These are phyloP conservation scores for Vitis labrusca DNA, from an alignment of 164 flowering plant species.

Conservation along the genomic window DNA sequence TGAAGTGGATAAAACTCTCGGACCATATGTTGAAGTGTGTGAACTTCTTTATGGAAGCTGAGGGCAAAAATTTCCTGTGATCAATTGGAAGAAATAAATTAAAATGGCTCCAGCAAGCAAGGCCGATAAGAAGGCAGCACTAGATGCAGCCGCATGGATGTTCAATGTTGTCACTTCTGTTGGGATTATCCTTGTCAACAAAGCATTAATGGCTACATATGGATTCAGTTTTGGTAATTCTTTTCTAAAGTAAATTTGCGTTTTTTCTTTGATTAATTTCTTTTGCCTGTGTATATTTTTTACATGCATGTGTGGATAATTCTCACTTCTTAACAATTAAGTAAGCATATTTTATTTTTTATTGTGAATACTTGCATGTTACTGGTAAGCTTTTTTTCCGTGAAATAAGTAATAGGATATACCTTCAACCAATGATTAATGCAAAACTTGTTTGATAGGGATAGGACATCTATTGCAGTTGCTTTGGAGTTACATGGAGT, in stretches of 20 bases:
- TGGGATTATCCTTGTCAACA: constrained; percentile 63
- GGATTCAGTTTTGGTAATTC: constrained; percentile 55
- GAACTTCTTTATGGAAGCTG: constrained; percentile 9
- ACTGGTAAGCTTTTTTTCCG: too few relatives aligned
- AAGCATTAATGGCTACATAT: constrained; percentile 62
- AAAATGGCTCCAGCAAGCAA: constrained; percentile 46
- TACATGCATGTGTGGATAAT: too few relatives aligned
- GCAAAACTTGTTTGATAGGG: too few relatives aligned
- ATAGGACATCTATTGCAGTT: too few relatives aligned
- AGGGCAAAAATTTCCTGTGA: background rate
- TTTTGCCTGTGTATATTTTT: background rate
- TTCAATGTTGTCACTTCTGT: constrained; percentile 69
- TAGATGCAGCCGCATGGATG: constrained; percentile 63
- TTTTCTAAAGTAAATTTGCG: background rate
- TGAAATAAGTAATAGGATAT: too few relatives aligned
- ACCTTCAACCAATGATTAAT: too few relatives aligned
- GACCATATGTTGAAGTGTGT: background rate
- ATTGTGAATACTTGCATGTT: too few relatives aligned
- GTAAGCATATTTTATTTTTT: too few relatives aligned
- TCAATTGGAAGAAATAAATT: constrained; percentile 8
- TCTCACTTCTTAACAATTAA: too few relatives aligned
- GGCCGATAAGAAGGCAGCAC: constrained; percentile 44
- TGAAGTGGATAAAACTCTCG: constrained; percentile 2
- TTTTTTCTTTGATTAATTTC: background rate
- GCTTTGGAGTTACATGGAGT: too few relatives aligned